Conservation (phyloP, 2,329 filamentous ascomycete species). For the Fusarium neocosmosporiellum region DNA sequence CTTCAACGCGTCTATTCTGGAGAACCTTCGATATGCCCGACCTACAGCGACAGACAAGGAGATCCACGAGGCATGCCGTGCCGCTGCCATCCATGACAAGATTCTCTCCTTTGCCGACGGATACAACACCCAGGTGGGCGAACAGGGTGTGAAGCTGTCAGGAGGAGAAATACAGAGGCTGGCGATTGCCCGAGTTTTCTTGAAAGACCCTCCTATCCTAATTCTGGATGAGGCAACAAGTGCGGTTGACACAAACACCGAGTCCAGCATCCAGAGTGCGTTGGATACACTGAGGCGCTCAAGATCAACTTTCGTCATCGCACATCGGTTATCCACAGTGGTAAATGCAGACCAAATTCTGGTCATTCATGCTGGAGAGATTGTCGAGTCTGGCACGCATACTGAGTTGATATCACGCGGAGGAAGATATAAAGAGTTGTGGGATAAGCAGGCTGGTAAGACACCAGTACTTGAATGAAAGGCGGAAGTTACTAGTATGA, state of each 20-base stretch:
- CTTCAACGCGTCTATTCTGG: slow-evolving; percentile 72
- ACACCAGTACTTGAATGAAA: background rate
- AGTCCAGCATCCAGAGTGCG: slow-evolving; percentile 58
- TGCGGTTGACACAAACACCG: slow-evolving; percentile 59
- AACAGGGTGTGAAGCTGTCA: slow-evolving; percentile 68
- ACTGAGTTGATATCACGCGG: slow-evolving; percentile 56
- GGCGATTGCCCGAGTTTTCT: slow-evolving; percentile 65
- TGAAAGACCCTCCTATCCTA: slow-evolving; percentile 68
- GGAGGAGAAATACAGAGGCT: slow-evolving; percentile 68
- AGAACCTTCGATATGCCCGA: slow-evolving; percentile 73
- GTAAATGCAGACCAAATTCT: slow-evolving; percentile 64
- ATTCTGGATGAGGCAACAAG: slow-evolving; percentile 76
- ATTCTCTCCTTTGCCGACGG: slow-evolving; percentile 68
- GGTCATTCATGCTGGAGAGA: slow-evolving; percentile 62
- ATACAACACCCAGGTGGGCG: slow-evolving; percentile 59
- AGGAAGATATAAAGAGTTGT: slow-evolving; percentile 64
- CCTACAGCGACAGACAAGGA: slow-evolving; percentile 71
- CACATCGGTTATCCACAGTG: slow-evolving; percentile 55
- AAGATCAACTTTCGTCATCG: slow-evolving; percentile 64
- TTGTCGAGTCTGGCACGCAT: slow-evolving; percentile 65
- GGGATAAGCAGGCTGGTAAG: slow-evolving; percentile 56
- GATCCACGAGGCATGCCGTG: slow-evolving; percentile 68
- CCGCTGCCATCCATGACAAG: slow-evolving; percentile 73
- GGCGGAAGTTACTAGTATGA: background rate
- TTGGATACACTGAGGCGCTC: slow-evolving; percentile 57